Percentiles rank a stretch among this genome's conserved stretches.
Conservation (phyloP, 2,329 filamentous ascomycete species). For the Coniosporium tulheliwenetii region DNA sequence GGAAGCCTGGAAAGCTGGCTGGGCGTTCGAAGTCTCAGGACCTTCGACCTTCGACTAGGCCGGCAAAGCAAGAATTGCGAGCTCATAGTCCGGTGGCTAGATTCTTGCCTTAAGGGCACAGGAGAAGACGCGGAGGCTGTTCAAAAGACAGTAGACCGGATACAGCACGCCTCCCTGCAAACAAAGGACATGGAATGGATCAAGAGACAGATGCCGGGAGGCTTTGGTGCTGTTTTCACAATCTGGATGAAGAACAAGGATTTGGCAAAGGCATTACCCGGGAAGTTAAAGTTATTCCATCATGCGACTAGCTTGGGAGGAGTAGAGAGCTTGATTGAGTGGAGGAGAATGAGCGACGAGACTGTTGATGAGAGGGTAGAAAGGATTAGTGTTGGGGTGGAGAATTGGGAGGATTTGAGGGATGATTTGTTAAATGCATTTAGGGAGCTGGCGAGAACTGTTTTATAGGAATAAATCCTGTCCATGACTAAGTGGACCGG, state of each 20-base stretch:
- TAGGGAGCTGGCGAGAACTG: conserved; percentile 28
- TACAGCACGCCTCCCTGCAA: conserved; percentile 74
- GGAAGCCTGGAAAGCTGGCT: conserved; percentile 87
- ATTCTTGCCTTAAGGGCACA: conserved; percentile 28
- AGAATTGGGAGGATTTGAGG: conserved; percentile 71
- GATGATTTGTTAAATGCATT: conserved; percentile 58
- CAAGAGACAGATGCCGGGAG: conserved; percentile 73
- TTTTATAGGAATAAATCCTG: no score
- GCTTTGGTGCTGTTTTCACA: conserved; percentile 79
- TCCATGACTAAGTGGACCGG: no score
- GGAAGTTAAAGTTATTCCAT: conserved; percentile 69
- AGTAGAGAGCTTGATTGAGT: conserved; percentile 92
- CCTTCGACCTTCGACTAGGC: conserved; percentile 66
- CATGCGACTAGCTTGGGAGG: conserved; percentile 91
- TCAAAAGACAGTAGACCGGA: conserved; percentile 37
- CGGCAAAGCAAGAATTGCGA: conserved; percentile 60
- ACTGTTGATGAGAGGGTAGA: conserved; percentile 57
- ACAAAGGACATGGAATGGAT: conserved; percentile 51
- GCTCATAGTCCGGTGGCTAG: conserved; percentile 57
- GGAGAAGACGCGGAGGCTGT: conserved; percentile 29
- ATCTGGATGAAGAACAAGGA: conserved; percentile 47
- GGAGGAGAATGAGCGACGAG: conserved; percentile 76
- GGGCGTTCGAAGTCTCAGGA: conserved; percentile 71
- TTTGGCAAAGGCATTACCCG: conserved; percentile 55
- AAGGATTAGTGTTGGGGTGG: conserved; percentile 73